These are phyloP conservation scores for Leccinum subatratum DNA, from an alignment of 1,284 basidiomycete genomes.

Conservation along the genomic window DNA sequence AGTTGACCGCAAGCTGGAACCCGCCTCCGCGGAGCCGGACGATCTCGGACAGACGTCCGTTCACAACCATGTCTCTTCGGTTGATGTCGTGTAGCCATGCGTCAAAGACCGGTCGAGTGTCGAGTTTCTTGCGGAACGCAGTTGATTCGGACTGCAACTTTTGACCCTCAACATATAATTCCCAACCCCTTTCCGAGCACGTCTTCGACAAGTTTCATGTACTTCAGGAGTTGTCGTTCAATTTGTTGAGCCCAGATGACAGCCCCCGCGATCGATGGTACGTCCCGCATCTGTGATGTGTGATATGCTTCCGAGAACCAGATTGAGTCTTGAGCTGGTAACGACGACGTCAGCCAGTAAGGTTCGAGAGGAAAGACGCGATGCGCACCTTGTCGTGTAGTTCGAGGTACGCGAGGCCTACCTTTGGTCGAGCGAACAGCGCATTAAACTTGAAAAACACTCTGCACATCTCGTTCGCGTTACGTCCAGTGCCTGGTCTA, in stretches of 20 bases:
- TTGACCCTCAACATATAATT: neutral
- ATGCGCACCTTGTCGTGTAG: conserved; percentile 81
- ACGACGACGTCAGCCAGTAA: neutral
- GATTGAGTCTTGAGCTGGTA: neutral
- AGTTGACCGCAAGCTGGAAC: neutral
- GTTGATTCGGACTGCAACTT: conserved; percentile 69
- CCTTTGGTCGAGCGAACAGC: conserved; percentile 87
- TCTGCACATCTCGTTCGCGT: conserved; percentile 98
- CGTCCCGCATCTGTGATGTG: conserved; percentile 96
- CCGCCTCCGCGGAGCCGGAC: neutral
- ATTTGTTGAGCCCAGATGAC: conserved; percentile 99
- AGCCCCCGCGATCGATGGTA: conserved; percentile 94
- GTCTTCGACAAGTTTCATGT: neutral
- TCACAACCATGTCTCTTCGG: conserved; percentile 42
- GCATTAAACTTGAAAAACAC: conserved; percentile 98
- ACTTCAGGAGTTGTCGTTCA: conserved; percentile 90
- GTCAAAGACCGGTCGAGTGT: conserved; percentile 51
- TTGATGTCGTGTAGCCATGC: conserved; percentile 97
- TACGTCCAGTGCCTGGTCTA: conserved; percentile 87
- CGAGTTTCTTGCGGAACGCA: conserved; percentile 88
- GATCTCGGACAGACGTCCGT: neutral
- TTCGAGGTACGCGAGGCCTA: conserved; percentile 31
- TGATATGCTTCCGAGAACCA: conserved; percentile 83
- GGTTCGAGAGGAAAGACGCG: neutral
- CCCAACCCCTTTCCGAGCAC: neutral